Evolutionary conservation across 129 eudicot genomes (phyloP).

Genomic region (Kitagawia praeruptora): DNA sequence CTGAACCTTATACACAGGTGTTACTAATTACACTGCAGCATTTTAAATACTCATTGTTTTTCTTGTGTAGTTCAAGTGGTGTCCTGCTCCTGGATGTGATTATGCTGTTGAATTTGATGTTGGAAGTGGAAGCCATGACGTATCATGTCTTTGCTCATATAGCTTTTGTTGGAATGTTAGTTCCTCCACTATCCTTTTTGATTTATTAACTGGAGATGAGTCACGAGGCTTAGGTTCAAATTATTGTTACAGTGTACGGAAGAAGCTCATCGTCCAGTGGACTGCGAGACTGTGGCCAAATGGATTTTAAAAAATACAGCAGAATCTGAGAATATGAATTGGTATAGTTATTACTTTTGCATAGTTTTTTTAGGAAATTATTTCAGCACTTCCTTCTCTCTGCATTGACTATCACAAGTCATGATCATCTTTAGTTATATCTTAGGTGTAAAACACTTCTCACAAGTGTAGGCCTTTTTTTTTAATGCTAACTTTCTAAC

Average conservation of each 20-base stretch:
- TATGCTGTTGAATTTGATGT: constrained; percentile 76
- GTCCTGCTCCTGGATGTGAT: constrained; percentile 98
- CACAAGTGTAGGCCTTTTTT: background rate
- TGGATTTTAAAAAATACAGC: constrained; percentile 96
- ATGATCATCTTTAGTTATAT: background rate
- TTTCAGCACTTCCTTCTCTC: background rate
- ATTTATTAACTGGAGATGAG: background rate
- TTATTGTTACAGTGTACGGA: constrained; percentile 64
- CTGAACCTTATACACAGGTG: background rate
- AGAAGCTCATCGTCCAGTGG: constrained; percentile 99
- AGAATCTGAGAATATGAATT: constrained; percentile 98
- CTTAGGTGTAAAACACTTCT: background rate
- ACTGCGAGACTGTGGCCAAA: constrained; percentile 84
- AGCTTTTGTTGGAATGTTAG: constrained; percentile 99
- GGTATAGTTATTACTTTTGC: constrained; percentile 28
- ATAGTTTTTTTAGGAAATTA: background rate
- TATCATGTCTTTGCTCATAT: constrained; percentile 77
- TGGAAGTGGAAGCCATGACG: constrained; percentile 87
- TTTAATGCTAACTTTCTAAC: background rate
- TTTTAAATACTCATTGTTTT: background rate
- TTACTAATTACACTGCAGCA: background rate
- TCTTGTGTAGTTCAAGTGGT: constrained; percentile 75
- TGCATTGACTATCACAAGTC: background rate
- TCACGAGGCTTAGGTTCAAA: background rate
- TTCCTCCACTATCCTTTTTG: background rate